A percentile compares a stretch with the other conserved stretches of the same genome.
These are phyloP conservation scores for Blastosporella zonata DNA, from an alignment of 1,284 basidiomycete species.

Conservation along the genomic window DNA sequence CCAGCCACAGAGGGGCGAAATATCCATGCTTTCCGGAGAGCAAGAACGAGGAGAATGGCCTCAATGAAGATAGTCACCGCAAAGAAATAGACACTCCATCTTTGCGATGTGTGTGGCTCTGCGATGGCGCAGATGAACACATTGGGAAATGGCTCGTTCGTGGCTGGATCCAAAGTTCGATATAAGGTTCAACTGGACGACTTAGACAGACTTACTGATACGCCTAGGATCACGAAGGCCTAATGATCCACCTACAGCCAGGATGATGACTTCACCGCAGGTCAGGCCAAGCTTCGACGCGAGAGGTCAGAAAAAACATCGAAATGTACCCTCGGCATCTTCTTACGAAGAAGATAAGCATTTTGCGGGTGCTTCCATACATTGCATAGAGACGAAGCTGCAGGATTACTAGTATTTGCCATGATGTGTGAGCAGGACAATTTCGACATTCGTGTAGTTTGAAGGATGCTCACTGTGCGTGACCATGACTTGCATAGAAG, in stretches of 20 bases:
- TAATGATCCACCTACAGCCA: slow-evolving; percentile 16
- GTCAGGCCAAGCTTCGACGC: slow-evolving; percentile 15
- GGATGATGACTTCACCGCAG: slow-evolving; percentile 15
- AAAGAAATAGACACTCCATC: slow-evolving; percentile 23
- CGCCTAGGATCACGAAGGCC: slow-evolving; percentile 19
- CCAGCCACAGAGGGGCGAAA: slow-evolving; percentile 15
- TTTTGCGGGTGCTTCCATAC: slow-evolving; percentile 22
- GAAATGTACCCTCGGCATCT: neutral
- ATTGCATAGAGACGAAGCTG: slow-evolving; percentile 24
- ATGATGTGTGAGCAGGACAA: neutral
- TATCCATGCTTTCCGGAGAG: slow-evolving; percentile 22
- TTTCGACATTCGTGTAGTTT: neutral
- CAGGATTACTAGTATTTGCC: slow-evolving; percentile 20
- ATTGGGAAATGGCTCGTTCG: slow-evolving; percentile 21
- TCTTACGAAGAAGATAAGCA: slow-evolving; percentile 21
- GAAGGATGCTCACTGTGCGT: slow-evolving; percentile 19
- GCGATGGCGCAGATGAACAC: slow-evolving; percentile 22
- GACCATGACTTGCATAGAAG: slow-evolving; percentile 19
- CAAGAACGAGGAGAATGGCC: slow-evolving; percentile 17
- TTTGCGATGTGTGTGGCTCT: slow-evolving; percentile 16
- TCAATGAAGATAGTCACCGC: slow-evolving; percentile 19
- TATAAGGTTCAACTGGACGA: neutral
- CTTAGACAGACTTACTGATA: slow-evolving; percentile 13
- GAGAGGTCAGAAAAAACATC: neutral
- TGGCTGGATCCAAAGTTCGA: slow-evolving; percentile 9